These are phyloP conservation scores for Aspergillus fischeri DNA, from an alignment of 2,329 filamentous ascomycete genomes.

Conservation along the genomic window DNA sequence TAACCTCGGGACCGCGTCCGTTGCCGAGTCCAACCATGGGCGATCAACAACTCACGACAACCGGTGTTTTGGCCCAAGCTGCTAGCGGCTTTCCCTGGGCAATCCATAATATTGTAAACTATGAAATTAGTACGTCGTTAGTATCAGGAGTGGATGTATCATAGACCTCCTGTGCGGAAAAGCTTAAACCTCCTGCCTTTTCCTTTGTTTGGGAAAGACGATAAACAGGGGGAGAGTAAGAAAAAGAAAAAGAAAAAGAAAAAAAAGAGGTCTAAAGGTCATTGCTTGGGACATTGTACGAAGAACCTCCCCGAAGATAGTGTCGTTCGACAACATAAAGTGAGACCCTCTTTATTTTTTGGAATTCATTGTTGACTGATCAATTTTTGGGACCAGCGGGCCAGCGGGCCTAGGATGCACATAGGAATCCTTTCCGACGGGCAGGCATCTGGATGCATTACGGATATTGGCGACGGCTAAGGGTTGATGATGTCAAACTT, in stretches of 20 bases:
- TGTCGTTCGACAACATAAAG: not conserved
- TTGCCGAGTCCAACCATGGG: conserved; percentile 13
- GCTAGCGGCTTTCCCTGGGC: conserved; percentile 1
- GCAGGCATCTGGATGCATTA: not conserved
- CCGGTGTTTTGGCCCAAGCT: conserved; percentile 12
- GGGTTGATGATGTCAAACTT: not conserved
- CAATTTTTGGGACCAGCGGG: not conserved
- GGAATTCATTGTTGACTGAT: not conserved
- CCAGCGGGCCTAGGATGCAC: not conserved
- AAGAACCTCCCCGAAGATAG: not conserved
- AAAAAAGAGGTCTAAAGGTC: not conserved
- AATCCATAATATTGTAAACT: not conserved
- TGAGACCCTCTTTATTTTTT: not conserved
- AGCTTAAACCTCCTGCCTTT: not conserved
- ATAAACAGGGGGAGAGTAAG: not conserved
- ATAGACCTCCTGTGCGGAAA: conserved; percentile 1
- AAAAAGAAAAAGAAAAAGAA: not conserved
- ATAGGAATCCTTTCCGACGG: not conserved
- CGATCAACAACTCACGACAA: conserved; percentile 14
- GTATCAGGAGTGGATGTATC: conserved; percentile 4
- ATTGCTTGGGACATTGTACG: not conserved
- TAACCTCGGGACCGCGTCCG: conserved; percentile 9
- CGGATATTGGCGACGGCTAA: not conserved
- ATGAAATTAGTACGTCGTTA: not conserved
- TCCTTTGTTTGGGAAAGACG: not conserved